Base-by-base conservation (phyloP, 257 asterid genomes). In the Solanum etuberosum region DNA sequence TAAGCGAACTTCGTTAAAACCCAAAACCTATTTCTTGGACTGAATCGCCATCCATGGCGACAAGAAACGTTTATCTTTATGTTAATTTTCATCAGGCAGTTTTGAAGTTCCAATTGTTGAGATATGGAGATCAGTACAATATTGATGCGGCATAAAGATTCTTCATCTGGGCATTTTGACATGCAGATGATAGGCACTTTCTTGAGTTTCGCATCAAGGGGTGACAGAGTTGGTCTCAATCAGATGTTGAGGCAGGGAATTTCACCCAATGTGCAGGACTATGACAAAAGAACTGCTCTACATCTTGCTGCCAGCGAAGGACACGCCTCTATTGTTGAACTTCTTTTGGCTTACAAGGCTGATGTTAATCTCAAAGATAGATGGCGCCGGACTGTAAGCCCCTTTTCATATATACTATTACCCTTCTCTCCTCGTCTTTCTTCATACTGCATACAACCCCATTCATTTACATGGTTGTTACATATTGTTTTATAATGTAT, bases 231-330 rank as follows among this genome's bases (percentile, higher is more conserved):
- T 70, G 96, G 96, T 42, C 83, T 93, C 57, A 93, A 93, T 86
- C 91, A 89, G 89, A 92, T 93, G 96, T 76, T 93, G 86, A 91
- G 91, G 86, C 85, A 86, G 25, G 96, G 94, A 1, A 88, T 90
- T 76, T 83, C 92, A 1, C 96, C 96, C 72, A 83, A 93, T 86
- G 96, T 93, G 51, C 96, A 93, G 86, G 94, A 92, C 87, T 93
- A 93, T 80, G 94, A 93, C 18, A 88, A 86, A 27, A 86, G 96
- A 85, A 93, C 96, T 83, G 93, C 96, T 46, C 94, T 92, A 61
- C 95, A 93, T 88, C 94, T 92, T 65, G 95, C 95, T 8, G 95
- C 95, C 23, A 93, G 95, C 27, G 95, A 93, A 87, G 95, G 95
- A 29, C 94, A 92, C 43, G 95, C 94, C 72, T 89, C 96, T 59